phyloP scores from a whole-genome alignment of 768 basidiomycete genomes.

The Lactarius deliciosus region DNA sequence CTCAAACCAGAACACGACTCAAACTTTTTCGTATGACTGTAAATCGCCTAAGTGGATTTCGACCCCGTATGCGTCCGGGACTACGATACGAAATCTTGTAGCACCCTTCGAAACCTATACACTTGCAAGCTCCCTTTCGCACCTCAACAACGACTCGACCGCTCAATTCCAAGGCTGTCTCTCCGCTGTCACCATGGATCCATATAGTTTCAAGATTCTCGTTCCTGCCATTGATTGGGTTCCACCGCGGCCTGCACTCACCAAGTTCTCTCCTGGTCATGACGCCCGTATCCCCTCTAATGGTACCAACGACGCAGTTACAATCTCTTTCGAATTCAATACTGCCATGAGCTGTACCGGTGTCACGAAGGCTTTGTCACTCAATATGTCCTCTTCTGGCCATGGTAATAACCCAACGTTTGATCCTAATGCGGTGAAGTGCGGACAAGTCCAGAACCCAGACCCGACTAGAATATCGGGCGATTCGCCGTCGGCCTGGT shows the following conservation, averaged over 20 bases:
- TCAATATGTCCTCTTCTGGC: slow-evolving; percentile 71
- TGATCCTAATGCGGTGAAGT: slow-evolving; percentile 43
- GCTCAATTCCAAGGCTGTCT: slow-evolving; percentile 80
- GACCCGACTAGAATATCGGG: slow-evolving; percentile 53
- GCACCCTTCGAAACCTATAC: slow-evolving; percentile 80
- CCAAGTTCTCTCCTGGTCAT: slow-evolving; percentile 83
- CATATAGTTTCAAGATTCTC: slow-evolving; percentile 79
- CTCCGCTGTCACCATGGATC: slow-evolving; percentile 57
- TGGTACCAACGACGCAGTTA: slow-evolving; percentile 53
- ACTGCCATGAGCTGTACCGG: slow-evolving; percentile 68
- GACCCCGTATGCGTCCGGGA: slow-evolving; percentile 67
- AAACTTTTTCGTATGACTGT: slow-evolving; percentile 65
- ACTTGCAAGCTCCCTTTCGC: slow-evolving; percentile 61
- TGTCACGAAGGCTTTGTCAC: slow-evolving; percentile 59
- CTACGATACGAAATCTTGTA: slow-evolving; percentile 68
- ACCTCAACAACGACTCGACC: slow-evolving; percentile 56
- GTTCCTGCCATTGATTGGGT: slow-evolving; percentile 72
- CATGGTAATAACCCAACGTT: slow-evolving; percentile 57
- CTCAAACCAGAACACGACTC: slow-evolving; percentile 79
- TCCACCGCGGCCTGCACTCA: slow-evolving; percentile 67
- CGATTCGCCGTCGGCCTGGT: slow-evolving; percentile 58
- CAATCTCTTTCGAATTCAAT: slow-evolving; percentile 80
- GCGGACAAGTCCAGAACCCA: slow-evolving; percentile 49
- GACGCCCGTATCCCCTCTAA: slow-evolving; percentile 65
- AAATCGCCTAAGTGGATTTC: slow-evolving; percentile 64